These are phyloP conservation scores for Limnanthes douglasii DNA, from an alignment of 345 rosid species.

Conservation along the genomic window DNA sequence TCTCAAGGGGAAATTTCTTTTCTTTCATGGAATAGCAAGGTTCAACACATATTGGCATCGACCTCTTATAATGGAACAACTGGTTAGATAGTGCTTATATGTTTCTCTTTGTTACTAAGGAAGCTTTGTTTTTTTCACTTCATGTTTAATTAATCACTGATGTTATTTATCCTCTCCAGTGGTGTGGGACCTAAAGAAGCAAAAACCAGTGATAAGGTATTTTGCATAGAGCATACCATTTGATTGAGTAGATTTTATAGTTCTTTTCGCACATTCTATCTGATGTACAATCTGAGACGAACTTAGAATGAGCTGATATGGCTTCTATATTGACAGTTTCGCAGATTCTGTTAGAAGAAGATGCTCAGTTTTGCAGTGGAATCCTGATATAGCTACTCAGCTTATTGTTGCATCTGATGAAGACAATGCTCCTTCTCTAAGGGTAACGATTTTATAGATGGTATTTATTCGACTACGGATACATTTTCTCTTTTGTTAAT, in stretches of 20 bases:
- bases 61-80: constrained; percentile 91
- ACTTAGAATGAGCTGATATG: constrained; percentile 1
- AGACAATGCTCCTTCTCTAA: constrained; percentile 63
- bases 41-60: constrained; percentile 86
- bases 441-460: constrained; percentile 28
- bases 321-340: constrained; percentile 38
- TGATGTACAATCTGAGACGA: not conserved
- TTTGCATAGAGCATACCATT: constrained; percentile 12
- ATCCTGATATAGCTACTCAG: constrained; percentile 96
- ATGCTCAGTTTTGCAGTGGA: constrained; percentile 98
- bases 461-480: not conserved
- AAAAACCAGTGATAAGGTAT: constrained; percentile 88
- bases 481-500: not conserved
- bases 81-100: constrained; percentile 36
- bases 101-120: not conserved
- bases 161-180: constrained; percentile 27
- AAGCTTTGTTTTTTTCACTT: not conserved
- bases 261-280: not conserved
- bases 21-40: constrained; percentile 93
- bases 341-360: constrained; percentile 83
- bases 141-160: not conserved
- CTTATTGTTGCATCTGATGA: constrained; percentile 97
- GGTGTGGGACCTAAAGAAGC: constrained; percentile 96
- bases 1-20: constrained; percentile 94
- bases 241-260: not conserved